A percentile compares a stretch with the other conserved stretches of the same genome.
phyloP scores from a whole-genome alignment of 2,329 filamentous ascomycete genomes.

The Claviceps humidiphila region DNA sequence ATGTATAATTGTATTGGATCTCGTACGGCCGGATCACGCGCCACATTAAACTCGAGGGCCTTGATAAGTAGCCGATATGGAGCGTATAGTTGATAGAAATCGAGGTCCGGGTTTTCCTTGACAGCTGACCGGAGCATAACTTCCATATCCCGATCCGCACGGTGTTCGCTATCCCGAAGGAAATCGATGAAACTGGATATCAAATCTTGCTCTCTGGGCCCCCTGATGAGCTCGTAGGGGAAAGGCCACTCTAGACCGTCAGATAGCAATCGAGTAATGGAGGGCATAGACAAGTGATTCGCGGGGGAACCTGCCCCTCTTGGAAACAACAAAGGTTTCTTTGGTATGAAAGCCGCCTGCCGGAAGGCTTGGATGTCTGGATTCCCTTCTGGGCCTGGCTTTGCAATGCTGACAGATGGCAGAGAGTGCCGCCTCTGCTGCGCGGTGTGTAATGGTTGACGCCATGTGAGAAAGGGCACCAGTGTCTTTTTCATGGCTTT shows the following conservation, averaged over 20 bases:
- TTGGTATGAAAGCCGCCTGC: conserved; percentile 35
- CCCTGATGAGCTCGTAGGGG: conserved; percentile 26
- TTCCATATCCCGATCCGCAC: conserved; percentile 18
- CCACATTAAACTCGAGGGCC: conserved; percentile 34
- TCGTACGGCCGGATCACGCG: conserved; percentile 9
- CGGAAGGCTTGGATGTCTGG: conserved; percentile 34
- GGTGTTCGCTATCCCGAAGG: conserved; percentile 14
- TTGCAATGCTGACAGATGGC: conserved; percentile 2
- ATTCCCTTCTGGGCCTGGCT: conserved; percentile 7
- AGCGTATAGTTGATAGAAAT: conserved; percentile 44
- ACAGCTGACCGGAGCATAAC: conserved; percentile 18
- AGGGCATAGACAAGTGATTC: conserved; percentile 14
- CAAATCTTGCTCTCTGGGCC: conserved; percentile 8
- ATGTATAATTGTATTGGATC: conserved; percentile 54
- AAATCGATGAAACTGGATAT: conserved; percentile 16
- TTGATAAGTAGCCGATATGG: conserved; percentile 53
- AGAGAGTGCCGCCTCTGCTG: not conserved
- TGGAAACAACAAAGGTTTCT: conserved; percentile 36
- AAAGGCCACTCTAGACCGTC: conserved; percentile 20
- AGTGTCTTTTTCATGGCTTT: conserved; percentile 2
- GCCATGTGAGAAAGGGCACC: not conserved
- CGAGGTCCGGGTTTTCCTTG: conserved; percentile 11
- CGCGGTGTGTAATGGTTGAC: conserved; percentile 1
- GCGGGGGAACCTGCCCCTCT: conserved; percentile 25
- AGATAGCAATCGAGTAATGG: conserved; percentile 10